phyloP scores from a whole-genome alignment of 1,284 basidiomycete species.

The Sphaerobolus stellatus region DNA sequence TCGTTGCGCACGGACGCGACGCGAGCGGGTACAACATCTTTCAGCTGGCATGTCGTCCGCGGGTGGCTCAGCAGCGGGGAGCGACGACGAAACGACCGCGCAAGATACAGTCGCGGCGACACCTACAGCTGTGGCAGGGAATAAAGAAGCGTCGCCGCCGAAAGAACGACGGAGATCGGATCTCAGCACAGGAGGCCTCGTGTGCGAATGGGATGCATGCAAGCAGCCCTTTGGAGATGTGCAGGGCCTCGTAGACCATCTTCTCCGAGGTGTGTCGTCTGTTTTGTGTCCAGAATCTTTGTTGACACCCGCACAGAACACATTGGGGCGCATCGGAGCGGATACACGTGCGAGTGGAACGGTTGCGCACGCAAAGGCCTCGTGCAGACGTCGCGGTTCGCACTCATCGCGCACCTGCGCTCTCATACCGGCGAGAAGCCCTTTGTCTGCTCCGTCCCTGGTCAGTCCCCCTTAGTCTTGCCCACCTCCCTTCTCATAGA shows the following conservation, averaged over 20 bases:
- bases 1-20: no score
- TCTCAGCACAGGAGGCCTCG: conserved; percentile 21
- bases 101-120: not conserved
- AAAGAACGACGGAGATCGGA: not conserved
- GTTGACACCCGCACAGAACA: conserved; percentile 50
- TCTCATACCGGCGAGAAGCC: conserved; percentile 94
- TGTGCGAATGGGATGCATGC: conserved; percentile 80
- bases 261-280: conserved; percentile 60
- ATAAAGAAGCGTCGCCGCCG: not conserved
- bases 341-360: conserved; percentile 87
- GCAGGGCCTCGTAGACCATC: conserved; percentile 72
- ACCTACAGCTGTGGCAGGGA: not conserved
- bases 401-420: conserved; percentile 81
- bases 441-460: conserved; percentile 78
- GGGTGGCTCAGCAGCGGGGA: not conserved
- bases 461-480: conserved; percentile 39
- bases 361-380: conserved; percentile 78
- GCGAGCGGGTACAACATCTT: no score
- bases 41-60: not conserved
- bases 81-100: not conserved
- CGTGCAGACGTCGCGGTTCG: conserved; percentile 83
- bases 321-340: conserved; percentile 82
- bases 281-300: not conserved
- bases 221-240: conserved; percentile 68
- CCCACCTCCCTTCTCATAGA: not conserved